Evolutionary conservation across 2,329 filamentous ascomycete genomes (phyloP).

Genomic region (Aspergillus sp.): DNA sequence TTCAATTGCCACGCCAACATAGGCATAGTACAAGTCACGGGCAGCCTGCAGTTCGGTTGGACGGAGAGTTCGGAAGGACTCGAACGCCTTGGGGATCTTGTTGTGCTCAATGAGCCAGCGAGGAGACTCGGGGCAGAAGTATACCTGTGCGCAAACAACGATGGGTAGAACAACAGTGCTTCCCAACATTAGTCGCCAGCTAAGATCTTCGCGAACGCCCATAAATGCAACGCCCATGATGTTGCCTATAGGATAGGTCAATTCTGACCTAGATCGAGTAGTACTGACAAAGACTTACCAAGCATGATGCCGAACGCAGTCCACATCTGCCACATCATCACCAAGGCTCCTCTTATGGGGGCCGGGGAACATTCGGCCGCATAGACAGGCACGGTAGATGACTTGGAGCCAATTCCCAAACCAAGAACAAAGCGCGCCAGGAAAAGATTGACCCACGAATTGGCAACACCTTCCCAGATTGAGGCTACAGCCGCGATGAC

Average conservation of each 20-base stretch:
- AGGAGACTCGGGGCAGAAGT: conserved; percentile 64
- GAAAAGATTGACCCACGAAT: conserved; percentile 50
- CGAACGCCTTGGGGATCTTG: conserved; percentile 52
- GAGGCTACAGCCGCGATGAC: conserved; percentile 48
- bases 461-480: conserved; percentile 48
- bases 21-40: conserved; percentile 61
- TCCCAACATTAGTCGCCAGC: conserved; percentile 72
- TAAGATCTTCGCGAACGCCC: conserved; percentile 50
- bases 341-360: conserved; percentile 54
- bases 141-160: conserved; percentile 64
- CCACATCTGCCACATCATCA: conserved; percentile 60
- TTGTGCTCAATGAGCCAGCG: conserved; percentile 57
- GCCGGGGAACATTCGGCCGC: conserved; percentile 55
- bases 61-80: conserved; percentile 54
- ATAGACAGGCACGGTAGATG: conserved; percentile 53
- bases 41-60: conserved; percentile 59
- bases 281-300: conserved; percentile 19
- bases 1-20: conserved; percentile 66
- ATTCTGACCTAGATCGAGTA: not conserved
- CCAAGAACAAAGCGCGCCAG: conserved; percentile 49
- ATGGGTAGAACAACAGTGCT: conserved; percentile 65
- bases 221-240: conserved; percentile 55
- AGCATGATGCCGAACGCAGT: conserved; percentile 53
- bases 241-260: conserved; percentile 34
- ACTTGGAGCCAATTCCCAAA: conserved; percentile 49